Base-by-base conservation (phyloP, 2,329 filamentous ascomycete genomes). In the Colletotrichum lindemuthianum region DNA sequence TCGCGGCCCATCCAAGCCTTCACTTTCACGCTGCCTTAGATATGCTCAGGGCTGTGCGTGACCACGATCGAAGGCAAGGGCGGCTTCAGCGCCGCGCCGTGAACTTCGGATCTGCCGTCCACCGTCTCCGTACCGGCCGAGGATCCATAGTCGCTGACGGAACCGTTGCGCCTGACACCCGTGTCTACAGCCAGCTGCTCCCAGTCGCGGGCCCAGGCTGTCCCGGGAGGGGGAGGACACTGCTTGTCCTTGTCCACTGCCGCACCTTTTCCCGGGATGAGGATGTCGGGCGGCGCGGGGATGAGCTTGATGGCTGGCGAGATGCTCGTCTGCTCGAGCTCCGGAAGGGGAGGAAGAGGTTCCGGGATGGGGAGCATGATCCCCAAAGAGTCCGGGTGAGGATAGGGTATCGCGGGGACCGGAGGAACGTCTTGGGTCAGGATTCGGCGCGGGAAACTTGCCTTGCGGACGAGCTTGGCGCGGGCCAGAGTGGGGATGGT, bases 191-290 rank as follows among this genome's bases (percentile, higher is more conserved):
- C 65, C 16, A 68, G 40, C 44, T 67, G 60, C 24, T 68, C 67
- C 67, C 67, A 68, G 37, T 68, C 67, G 8, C 43, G 56, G 15
- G 67, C 64, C 67, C 67, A 68, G 5, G 67, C 67, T 15, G 67
- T 68, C 12, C 67, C 67, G 3, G 67, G 67, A 24, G 66, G 66
- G 11, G 63, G 61, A 39, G 61, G 61, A 33, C 61, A 65, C 45
- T 58, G 61, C 11, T 65, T 65, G 33, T 56, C 36, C 47, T 39
- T 56, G 58, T 52, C 34, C 37, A 49, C 16, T 9, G 49, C 44
- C 50, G 44, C 45, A 32, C 13, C 51, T 51, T 48, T 65, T 44
- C 61, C 63, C 24, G 66, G 66, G 40, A 57, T 49, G 16, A 67
- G 64, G 5, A 65, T 67, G 51, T 60, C 61, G 6, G 61, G 61